phyloP scores from a whole-genome alignment of 1,139 yeast genomes.

The Diutina sp. region DNA sequence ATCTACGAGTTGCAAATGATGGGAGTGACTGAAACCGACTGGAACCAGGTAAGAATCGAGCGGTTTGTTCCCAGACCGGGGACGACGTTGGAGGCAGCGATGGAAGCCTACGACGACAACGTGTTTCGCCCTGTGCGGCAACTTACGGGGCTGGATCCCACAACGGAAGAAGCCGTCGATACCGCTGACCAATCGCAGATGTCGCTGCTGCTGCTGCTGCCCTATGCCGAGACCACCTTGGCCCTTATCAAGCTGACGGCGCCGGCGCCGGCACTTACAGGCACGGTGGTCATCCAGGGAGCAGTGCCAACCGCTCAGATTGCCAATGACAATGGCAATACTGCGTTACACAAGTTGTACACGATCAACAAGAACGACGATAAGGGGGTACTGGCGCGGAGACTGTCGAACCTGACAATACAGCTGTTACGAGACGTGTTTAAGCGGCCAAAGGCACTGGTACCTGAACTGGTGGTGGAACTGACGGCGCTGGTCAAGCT shows the following conservation, averaged over 20 bases:
- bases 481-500: not conserved
- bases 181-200: not conserved
- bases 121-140: constrained; percentile 24
- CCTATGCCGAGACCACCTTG: not conserved
- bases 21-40: constrained; percentile 92
- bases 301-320: not conserved
- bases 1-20: constrained; percentile 95
- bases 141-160: not conserved
- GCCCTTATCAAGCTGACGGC: not conserved
- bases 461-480: not conserved
- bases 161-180: not conserved
- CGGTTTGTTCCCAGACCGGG: constrained; percentile 25
- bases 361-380: constrained; percentile 25
- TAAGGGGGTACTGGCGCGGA: constrained; percentile 7
- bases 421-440: not conserved
- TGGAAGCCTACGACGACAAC: constrained; percentile 49
- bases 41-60: constrained; percentile 50
- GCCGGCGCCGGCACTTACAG: not conserved
- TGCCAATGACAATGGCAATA: constrained; percentile 12
- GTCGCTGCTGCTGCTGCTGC: not conserved
- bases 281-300: not conserved
- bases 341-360: constrained; percentile 30
- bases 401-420: not conserved
- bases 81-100: constrained; percentile 28
- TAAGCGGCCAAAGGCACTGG: not conserved